Evolutionary conservation across 2,329 filamentous ascomycete species (phyloP).

Genomic region (Orbilia javanica): DNA sequence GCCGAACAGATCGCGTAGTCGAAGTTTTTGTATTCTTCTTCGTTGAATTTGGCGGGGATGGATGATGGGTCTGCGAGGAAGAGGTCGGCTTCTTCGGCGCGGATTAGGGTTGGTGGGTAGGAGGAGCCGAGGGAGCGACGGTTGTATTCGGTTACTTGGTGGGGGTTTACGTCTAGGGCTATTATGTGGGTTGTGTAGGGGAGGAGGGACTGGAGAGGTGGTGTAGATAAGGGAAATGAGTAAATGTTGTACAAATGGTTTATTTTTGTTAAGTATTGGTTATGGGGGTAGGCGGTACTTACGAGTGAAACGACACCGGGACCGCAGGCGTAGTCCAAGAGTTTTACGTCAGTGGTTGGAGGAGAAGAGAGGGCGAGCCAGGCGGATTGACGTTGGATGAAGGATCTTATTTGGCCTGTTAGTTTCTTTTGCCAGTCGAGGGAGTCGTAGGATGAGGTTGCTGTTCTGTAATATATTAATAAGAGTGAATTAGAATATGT

Average conservation of each 20-base stretch:
- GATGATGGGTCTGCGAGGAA: neutral
- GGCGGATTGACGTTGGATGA: conserved; percentile 35
- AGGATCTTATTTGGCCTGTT: conserved; percentile 28
- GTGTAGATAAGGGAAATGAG: neutral
- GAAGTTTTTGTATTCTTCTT: conserved; percentile 34
- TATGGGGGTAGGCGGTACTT: neutral
- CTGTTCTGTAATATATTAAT: conserved; percentile 17
- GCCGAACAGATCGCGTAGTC: conserved; percentile 44
- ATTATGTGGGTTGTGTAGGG: conserved; percentile 38
- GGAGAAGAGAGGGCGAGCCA: conserved; percentile 45
- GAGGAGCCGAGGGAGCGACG: conserved; percentile 21
- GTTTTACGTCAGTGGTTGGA: conserved; percentile 20
- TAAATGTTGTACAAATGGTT: conserved; percentile 3
- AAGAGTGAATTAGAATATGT: neutral
- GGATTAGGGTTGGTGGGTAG: conserved; percentile 29
- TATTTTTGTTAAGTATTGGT: neutral
- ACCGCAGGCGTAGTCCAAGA: conserved; percentile 55
- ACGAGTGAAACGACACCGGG: conserved; percentile 50
- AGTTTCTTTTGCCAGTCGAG: conserved; percentile 52
- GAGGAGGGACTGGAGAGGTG: conserved; percentile 19
- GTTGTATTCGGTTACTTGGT: conserved; percentile 52
- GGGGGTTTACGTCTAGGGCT: conserved; percentile 51
- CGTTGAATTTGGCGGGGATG: conserved; percentile 8
- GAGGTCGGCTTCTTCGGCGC: conserved; percentile 32
- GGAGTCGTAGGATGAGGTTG: conserved; percentile 53